Evolutionary conservation across 176 grass and related monocot species (phyloP).

Genomic region (Microstegium vimineum): DNA sequence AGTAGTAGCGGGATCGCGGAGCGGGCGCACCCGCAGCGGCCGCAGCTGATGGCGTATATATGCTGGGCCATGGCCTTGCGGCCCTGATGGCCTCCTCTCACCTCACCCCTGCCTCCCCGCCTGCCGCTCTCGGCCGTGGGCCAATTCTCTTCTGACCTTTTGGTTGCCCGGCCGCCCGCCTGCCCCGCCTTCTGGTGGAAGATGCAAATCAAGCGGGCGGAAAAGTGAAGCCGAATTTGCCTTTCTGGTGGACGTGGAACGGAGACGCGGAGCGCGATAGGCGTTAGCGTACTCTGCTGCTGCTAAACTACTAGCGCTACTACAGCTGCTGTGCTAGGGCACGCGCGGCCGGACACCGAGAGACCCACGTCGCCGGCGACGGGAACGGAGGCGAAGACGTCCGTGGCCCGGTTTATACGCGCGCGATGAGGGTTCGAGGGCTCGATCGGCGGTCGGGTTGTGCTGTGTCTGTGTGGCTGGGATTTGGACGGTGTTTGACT

Average conservation of each 20-base stretch:
- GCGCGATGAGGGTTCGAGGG: not conserved
- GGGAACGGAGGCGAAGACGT: not conserved
- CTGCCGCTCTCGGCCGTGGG: not conserved
- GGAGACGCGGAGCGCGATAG: not conserved
- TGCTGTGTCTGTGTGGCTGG: not conserved
- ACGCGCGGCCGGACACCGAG: not conserved
- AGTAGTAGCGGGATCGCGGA: not conserved
- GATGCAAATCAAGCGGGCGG: conserved; percentile 27
- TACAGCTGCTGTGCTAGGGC: not conserved
- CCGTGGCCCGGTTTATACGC: not conserved
- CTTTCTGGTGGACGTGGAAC: conserved; percentile 8
- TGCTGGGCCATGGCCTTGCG: conserved; percentile 40
- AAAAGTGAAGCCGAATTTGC: not conserved
- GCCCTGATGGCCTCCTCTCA: conserved; percentile 15
- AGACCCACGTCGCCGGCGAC: conserved; percentile 1
- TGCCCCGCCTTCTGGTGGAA: conserved; percentile 19
- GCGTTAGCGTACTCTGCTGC: not conserved
- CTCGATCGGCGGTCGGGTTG: not conserved
- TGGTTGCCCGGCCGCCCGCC: not conserved
- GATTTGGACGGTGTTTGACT: not conserved
- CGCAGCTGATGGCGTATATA: conserved; percentile 37
- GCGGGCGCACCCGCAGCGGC: not conserved
- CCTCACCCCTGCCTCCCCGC: not conserved
- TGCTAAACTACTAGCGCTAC: not conserved
- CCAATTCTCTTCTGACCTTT: conserved; percentile 29